Conservation (phyloP, 352 stramenopile species). For the Blastocystis sp. region DNA sequence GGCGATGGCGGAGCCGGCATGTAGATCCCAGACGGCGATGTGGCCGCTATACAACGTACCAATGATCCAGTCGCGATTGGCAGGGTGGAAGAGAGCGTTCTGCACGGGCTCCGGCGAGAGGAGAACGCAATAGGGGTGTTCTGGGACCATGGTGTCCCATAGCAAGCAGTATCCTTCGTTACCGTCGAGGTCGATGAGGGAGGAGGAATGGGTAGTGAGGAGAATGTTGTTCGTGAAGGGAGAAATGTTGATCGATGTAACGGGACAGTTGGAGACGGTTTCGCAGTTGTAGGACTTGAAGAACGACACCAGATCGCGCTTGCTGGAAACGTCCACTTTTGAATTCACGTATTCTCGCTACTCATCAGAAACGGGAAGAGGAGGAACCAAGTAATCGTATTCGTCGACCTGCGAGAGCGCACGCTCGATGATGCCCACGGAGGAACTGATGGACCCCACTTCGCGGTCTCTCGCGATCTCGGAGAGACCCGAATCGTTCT, state of each 20-base stretch:
- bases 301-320: neutral
- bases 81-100: neutral
- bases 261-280: neutral
- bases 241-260: constrained; percentile 21
- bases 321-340: neutral
- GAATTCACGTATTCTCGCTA: constrained; percentile 25
- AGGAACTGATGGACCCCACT: neutral
- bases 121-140: constrained; percentile 34
- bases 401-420: constrained; percentile 14
- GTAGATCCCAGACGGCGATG: constrained; percentile 7
- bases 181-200: neutral
- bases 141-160: constrained; percentile 15
- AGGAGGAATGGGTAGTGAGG: neutral
- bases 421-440: constrained; percentile 23
- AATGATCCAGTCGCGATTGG: neutral
- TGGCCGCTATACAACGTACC: neutral
- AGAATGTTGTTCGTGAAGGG: constrained; percentile 15
- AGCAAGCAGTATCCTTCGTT: neutral
- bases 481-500: neutral
- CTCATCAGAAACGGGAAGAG: neutral
- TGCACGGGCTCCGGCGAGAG: neutral
- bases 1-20: neutral
- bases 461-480: constrained; percentile 17
- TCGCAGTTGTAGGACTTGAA: neutral
- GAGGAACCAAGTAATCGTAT: constrained; percentile 31